A percentile compares a stretch with the other conserved stretches of the same genome.
Evolutionary conservation across 495 filamentous ascomycete species (phyloP).

Genomic region (Aspergillus sclerotiicarbonarius): DNA sequence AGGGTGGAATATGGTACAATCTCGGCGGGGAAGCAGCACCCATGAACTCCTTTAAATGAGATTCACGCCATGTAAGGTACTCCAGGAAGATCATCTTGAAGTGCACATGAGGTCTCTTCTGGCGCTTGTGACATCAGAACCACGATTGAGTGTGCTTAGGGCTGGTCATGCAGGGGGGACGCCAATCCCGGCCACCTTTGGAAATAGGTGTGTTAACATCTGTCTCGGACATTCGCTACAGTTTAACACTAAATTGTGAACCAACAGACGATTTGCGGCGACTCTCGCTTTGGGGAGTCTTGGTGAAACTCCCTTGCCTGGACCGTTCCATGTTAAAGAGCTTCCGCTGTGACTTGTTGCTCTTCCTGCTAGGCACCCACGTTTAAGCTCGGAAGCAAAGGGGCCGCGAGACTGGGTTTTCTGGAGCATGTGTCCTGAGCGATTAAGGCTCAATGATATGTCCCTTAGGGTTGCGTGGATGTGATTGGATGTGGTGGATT

Average conservation of each 20-base stretch:
- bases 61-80: not conserved
- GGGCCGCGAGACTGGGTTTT: too few relatives aligned
- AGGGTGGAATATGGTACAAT: not conserved
- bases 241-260: not conserved
- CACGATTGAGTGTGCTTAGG: not conserved
- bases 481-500: too few relatives aligned
- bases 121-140: not conserved
- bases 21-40: not conserved
- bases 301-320: not conserved
- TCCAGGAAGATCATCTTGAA: not conserved
- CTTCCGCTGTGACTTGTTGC: not conserved
- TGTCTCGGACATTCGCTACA: not conserved
- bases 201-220: not conserved
- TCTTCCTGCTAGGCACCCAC: not conserved
- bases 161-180: not conserved
- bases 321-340: not conserved
- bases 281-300: not conserved
- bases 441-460: too few relatives aligned
- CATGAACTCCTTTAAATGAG: not conserved
- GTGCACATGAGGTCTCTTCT: not conserved
- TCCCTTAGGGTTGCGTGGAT: too few relatives aligned
- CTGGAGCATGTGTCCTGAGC: too few relatives aligned
- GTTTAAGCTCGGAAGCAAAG: not conserved
- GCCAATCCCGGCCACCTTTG: not conserved
- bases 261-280: not conserved